Conservation (phyloP, 2,329 filamentous ascomycete species). For the Juglanconis oblonga region DNA sequence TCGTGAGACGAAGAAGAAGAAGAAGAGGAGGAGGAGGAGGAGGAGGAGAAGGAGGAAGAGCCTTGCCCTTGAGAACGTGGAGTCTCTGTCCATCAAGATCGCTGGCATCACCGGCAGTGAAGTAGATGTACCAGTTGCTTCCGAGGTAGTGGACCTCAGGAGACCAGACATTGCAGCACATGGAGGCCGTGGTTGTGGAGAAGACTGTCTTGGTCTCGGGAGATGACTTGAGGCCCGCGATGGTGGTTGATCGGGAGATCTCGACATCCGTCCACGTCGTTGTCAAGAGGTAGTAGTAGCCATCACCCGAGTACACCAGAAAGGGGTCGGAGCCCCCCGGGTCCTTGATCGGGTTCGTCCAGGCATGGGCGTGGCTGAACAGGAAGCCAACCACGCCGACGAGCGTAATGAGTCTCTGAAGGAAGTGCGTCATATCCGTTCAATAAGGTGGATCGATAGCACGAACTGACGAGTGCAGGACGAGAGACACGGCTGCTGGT, state of each 20-base stretch:
- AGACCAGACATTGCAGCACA: conserved; percentile 57
- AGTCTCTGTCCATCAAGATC: conserved; percentile 48
- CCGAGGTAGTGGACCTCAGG: conserved; percentile 53
- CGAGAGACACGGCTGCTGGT: too few relatives aligned
- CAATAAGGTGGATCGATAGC: background rate
- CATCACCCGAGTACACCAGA: conserved; percentile 49
- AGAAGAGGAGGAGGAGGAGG: too few relatives aligned
- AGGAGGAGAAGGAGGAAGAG: too few relatives aligned
- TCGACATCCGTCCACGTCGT: conserved; percentile 55
- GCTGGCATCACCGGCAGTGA: conserved; percentile 45
- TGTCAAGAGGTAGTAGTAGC: conserved; percentile 54
- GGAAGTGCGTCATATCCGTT: background rate
- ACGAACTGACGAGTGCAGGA: too few relatives aligned
- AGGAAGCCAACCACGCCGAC: conserved; percentile 20
- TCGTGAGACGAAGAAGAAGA: too few relatives aligned
- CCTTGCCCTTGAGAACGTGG: conserved; percentile 48
- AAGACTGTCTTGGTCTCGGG: conserved; percentile 47
- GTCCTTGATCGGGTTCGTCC: conserved; percentile 31
- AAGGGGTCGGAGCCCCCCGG: conserved; percentile 51
- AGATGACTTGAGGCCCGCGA: conserved; percentile 53
- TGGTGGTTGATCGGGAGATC: conserved; percentile 50
- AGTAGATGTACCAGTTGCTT: conserved; percentile 54
- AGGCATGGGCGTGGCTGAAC: conserved; percentile 29
- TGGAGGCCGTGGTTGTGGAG: conserved; percentile 40
- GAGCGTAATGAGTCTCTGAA: conserved; percentile 17